Evolutionary conservation across 2,329 filamentous ascomycete genomes (phyloP).

Genomic region (Fusarium poae): DNA sequence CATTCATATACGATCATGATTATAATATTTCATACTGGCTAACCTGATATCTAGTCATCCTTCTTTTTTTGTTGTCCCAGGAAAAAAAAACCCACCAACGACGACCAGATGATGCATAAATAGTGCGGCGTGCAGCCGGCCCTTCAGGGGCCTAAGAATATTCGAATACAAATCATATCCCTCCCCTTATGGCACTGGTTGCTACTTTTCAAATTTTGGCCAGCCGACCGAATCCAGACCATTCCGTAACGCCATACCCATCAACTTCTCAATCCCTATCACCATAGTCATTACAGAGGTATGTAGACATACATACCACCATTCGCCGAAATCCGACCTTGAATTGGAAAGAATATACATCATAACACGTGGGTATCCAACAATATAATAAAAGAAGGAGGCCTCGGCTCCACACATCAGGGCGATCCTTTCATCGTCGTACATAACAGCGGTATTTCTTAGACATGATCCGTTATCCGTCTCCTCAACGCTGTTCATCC

Average conservation of each 20-base stretch:
- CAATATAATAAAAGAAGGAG: constrained; percentile 28
- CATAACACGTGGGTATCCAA: constrained; percentile 41
- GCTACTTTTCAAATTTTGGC: constrained; percentile 16
- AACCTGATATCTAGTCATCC: background rate
- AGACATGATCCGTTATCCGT: background rate
- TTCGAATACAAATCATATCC: constrained; percentile 1
- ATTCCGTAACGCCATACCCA: constrained; percentile 32
- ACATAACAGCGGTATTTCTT: constrained; percentile 1
- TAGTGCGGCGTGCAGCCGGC: background rate
- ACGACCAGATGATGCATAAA: background rate
- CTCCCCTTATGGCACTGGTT: constrained; percentile 4
- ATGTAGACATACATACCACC: constrained; percentile 5
- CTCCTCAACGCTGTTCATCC: constrained; percentile 34
- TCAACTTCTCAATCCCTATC: constrained; percentile 13
- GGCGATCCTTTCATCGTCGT: background rate
- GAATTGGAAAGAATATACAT: constrained; percentile 26
- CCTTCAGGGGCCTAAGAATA: background rate
- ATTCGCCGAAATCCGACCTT: constrained; percentile 10
- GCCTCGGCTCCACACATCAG: background rate
- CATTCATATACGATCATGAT: background rate
- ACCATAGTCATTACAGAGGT: constrained; percentile 27
- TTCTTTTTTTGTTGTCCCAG: background rate
- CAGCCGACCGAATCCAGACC: background rate
- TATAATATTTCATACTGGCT: constrained; percentile 7
- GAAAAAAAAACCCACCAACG: background rate